Conservation (phyloP, 495 filamentous ascomycete species). For the Cenococcum geophilum region DNA sequence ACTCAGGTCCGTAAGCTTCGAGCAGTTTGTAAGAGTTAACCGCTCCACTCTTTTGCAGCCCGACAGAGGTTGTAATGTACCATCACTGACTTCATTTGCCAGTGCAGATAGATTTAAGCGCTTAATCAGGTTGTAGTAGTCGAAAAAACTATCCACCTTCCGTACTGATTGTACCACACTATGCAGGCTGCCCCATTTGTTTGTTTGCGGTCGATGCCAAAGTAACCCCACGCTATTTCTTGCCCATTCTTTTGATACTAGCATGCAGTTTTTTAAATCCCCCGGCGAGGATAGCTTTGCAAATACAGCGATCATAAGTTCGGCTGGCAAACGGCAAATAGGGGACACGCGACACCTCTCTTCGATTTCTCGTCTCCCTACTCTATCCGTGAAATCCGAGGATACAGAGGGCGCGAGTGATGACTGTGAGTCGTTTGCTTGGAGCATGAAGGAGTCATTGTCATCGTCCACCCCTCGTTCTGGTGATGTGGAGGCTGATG, state of each 20-base stretch:
- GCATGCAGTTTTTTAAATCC: conserved; percentile 82
- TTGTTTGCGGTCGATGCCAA: conserved; percentile 91
- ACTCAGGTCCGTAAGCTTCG: conserved; percentile 72
- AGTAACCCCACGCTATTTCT: conserved; percentile 86
- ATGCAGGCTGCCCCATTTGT: conserved; percentile 70
- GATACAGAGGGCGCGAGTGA: conserved; percentile 57
- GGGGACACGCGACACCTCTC: conserved; percentile 58
- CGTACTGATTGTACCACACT: conserved; percentile 72
- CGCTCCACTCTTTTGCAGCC: conserved; percentile 89
- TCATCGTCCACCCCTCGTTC: conserved; percentile 63
- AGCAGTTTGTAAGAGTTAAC: conserved; percentile 88
- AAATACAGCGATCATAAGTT: conserved; percentile 91
- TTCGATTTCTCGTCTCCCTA: conserved; percentile 66
- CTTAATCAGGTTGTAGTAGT: conserved; percentile 81
- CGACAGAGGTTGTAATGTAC: conserved; percentile 73
- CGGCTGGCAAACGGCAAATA: conserved; percentile 78
- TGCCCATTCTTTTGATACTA: conserved; percentile 89
- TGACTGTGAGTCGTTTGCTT: conserved; percentile 82
- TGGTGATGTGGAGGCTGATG: conserved; percentile 76
- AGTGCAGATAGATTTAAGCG: conserved; percentile 82
- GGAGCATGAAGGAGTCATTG: conserved; percentile 81
- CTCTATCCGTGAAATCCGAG: conserved; percentile 41
- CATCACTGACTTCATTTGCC: conserved; percentile 73
- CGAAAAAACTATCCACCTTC: conserved; percentile 64
- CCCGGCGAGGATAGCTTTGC: conserved; percentile 63